phyloP scores from a whole-genome alignment of 2,329 filamentous ascomycete genomes.

The Neofusicoccum sp. region DNA sequence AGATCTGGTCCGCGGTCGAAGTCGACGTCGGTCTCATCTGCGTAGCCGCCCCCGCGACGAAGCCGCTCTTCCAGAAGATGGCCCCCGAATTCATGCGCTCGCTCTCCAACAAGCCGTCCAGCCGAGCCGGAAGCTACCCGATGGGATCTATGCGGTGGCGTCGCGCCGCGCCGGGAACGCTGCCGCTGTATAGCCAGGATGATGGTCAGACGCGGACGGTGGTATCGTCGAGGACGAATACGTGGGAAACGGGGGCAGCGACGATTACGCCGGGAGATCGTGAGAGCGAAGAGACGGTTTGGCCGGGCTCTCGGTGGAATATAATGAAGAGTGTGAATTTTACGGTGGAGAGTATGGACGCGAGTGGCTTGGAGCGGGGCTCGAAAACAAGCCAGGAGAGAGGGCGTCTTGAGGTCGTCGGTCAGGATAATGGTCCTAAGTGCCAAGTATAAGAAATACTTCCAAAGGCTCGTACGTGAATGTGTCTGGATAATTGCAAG shows the following conservation, averaged over 20 bases:
- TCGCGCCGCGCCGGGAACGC: background rate
- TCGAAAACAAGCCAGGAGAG: background rate
- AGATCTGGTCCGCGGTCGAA: constrained; percentile 40
- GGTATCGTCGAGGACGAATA: background rate
- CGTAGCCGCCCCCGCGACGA: constrained; percentile 36
- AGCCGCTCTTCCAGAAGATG: constrained; percentile 8
- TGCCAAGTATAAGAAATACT: background rate
- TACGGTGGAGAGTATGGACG: background rate
- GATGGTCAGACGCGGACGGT: background rate
- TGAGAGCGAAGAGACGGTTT: background rate
- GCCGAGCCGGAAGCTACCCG: background rate
- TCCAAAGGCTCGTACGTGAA: too few species aligned
- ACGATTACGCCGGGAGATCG: background rate
- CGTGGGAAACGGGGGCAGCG: background rate
- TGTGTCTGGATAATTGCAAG: background rate
- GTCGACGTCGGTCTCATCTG: constrained; percentile 41
- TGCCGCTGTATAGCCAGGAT: background rate
- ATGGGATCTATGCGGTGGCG: background rate
- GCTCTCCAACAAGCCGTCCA: background rate
- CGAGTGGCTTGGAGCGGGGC: background rate
- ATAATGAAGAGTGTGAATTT: background rate
- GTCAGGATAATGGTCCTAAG: background rate
- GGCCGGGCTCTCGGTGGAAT: background rate
- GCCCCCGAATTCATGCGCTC: background rate
- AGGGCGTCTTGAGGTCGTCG: background rate